Evolutionary conservation across 2,329 filamentous ascomycete genomes (phyloP), one percentile per base, ranked within the genome.

Genomic region (Exophiala lecanii-corni): DNA sequence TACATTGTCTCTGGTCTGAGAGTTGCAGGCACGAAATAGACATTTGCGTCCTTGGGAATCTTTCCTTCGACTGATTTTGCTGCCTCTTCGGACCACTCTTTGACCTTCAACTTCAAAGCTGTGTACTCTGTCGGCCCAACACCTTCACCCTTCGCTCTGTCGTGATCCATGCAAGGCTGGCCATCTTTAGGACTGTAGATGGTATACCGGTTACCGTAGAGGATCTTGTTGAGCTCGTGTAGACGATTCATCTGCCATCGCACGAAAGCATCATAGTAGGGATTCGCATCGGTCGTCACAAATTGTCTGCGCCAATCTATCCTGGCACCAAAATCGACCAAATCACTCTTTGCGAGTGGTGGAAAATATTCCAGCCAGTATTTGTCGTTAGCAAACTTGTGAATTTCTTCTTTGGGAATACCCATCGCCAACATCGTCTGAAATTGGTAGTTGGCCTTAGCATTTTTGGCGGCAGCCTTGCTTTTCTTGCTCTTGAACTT

Each of bases 1-100:
- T 97, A 98, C 91, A 98, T 97, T 25, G 92, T 98, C 73, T 98
- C 92, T 2, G 92, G 88, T 50, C 92, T 78, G 49, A 98, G 76
- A 42, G 92, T 97, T 12, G 92, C 92, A 9, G 92, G 86, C 9
- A 97, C 80, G 58, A 97, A 84, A 71, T 84, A 97, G 43, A 96
- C 83, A 49, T 84, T 84, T 34, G 86, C 83, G 52, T 78, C 81
- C 25, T 81, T 75, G 4, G 91, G 86, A 3, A 97, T 70, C 70
- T 91, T 92, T 53, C 79, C 82, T 62, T 83, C 76, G 45, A 97
- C 68, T 40, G 78, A 70, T 54, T 84, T 78, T 52, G 80, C 78
- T 17, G 88, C 85, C 51, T 82, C 76, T 20, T 84, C 79, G 1
- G 89, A 78, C 89, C 89, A 98, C 61, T 95, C 85, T 55, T 89